Evolutionary conservation across 2,329 filamentous ascomycete genomes (phyloP), one percentile per base, ranked within the genome.

Genomic region (Pleurostoma richardsiae): DNA sequence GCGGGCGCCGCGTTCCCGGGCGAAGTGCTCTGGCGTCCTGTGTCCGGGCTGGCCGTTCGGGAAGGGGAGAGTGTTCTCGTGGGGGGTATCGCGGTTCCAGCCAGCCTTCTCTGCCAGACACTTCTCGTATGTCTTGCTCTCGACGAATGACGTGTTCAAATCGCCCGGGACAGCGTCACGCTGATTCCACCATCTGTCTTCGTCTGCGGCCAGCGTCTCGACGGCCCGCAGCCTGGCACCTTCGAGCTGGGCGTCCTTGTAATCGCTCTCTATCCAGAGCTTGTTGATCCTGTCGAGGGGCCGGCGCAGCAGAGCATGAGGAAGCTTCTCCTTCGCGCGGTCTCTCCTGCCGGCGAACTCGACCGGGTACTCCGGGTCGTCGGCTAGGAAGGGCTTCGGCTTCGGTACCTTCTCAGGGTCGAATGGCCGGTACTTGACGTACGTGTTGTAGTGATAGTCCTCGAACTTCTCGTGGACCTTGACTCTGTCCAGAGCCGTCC

Each of bases 211-310:
- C 10, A 56, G 49, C 6, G 19, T 11, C 5, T 11, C 6, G 10
- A 46, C 29, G 5, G 33, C 26, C 19, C 29, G 19, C 4, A 7
- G 10, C 3, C 45, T 40, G 29, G 4, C 29, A 10, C 29, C 26
- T 11, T 40, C 42, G 10, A 30, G 26, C 5, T 26, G 8, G 33
- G 33, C 33, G 2, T 65, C 64, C 5, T 63, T 64, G 52, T 76
- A 71, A 0, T 68, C 65, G 10, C 76, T 59, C 10, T 74, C 74
- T 45, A 77, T 70, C 44, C 59, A 64, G 38, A 78, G 45, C 26
- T 72, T 64, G 3, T 69, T 61, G 2, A 62, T 58, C n/a, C 48
- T 47, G 10, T 60, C 56, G 3, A 60, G 46, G 2, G 63, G 54
- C 2, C 57, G 54, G 4, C 59, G 58, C 0, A 73, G 57, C 6